Percentiles rank a stretch among this genome's conserved stretches.
Evolutionary conservation across 2,329 filamentous ascomycete species (phyloP).

Genomic region (Pestalotiopsis sp.): DNA sequence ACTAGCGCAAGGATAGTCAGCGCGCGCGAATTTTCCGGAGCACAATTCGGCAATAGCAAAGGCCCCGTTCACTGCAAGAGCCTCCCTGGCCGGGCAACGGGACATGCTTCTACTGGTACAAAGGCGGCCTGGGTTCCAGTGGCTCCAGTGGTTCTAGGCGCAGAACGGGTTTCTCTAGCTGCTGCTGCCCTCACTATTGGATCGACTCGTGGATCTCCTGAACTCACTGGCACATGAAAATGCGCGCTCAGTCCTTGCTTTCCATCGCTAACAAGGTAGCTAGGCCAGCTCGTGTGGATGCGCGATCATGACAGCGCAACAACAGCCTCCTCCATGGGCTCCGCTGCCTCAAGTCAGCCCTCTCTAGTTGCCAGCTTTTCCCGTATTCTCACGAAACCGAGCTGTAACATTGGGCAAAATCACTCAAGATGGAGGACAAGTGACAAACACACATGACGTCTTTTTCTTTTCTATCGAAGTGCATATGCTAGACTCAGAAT

Average conservation of each 20-base stretch:
- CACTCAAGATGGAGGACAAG: neutral
- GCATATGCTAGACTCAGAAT: neutral
- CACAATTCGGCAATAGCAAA: neutral
- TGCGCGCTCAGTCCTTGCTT: neutral
- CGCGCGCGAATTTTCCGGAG: neutral
- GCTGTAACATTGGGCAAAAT: neutral
- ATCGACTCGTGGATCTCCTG: neutral
- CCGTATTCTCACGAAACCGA: neutral
- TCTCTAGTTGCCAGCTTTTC: neutral
- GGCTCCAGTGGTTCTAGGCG: neutral
- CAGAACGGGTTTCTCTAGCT: neutral
- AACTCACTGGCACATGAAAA: neutral
- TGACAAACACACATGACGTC: neutral
- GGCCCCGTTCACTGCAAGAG: neutral
- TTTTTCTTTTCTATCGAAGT: neutral
- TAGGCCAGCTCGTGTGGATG: neutral
- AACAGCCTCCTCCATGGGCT: neutral
- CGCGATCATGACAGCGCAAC: neutral
- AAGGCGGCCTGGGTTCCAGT: neutral
- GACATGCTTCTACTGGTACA: neutral
- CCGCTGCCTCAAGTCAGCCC: neutral
- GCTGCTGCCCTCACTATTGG: neutral
- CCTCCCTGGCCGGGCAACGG: neutral
- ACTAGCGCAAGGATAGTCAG: neutral
- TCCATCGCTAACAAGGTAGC: neutral